A percentile compares a stretch with the other conserved stretches of the same genome.
Evolutionary conservation across 176 grass and related monocot species (phyloP).

Genomic region (Stipa capillata): DNA sequence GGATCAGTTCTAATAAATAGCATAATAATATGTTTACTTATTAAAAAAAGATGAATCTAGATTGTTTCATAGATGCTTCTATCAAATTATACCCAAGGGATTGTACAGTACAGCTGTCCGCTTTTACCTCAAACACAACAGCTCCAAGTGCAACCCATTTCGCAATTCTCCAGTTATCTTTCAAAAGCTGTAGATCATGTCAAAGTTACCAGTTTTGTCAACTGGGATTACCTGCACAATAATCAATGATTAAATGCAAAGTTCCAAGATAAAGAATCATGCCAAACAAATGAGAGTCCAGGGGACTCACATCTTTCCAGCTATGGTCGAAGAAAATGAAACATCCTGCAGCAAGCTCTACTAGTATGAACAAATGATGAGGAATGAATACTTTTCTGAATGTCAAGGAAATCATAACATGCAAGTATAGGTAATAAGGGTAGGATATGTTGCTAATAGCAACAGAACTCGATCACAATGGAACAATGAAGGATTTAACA

Average conservation of each 20-base stretch:
- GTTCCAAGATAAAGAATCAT: background rate
- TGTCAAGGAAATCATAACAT: constrained; percentile 54
- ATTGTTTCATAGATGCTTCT: background rate
- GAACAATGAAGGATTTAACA: background rate
- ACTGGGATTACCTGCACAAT: constrained; percentile 54
- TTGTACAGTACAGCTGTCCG: background rate
- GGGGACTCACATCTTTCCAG: constrained; percentile 56
- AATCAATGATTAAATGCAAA: background rate
- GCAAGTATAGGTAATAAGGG: background rate
- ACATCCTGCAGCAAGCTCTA: constrained; percentile 66
- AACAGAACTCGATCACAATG: background rate
- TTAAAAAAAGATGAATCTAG: background rate
- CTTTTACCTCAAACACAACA: constrained; percentile 72
- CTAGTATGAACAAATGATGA: constrained; percentile 83
- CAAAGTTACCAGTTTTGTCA: constrained; percentile 77
- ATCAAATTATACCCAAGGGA: background rate
- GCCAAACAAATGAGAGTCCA: background rate
- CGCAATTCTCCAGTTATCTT: constrained; percentile 66
- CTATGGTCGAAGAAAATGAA: constrained; percentile 83
- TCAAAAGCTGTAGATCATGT: constrained; percentile 82
- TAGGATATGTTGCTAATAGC: constrained; percentile 7
- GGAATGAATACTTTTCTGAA: constrained; percentile 67
- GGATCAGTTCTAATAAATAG: background rate
- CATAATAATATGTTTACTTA: background rate
- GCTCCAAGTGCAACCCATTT: constrained; percentile 83